Conservation (phyloP, 2,329 filamentous ascomycete species). For the Elsinoe ampelina region DNA sequence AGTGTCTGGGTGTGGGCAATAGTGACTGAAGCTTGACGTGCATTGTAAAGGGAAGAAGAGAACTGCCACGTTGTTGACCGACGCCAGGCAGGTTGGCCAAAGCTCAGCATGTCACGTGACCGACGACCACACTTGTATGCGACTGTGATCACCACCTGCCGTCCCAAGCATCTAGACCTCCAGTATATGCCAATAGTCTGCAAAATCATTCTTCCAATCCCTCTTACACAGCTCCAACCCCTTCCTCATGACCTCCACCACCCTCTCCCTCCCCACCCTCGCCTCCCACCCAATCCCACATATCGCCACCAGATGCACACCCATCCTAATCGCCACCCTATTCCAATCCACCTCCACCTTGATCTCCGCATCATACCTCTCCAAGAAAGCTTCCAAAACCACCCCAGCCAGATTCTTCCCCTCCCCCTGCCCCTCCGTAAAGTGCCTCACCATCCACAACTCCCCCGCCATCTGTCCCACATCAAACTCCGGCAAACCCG, state of each 20-base stretch:
- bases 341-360: neutral
- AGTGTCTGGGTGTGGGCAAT: no score
- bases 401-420: neutral
- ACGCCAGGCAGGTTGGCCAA: no score
- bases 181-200: neutral
- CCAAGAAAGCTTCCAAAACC: neutral
- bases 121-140: no score
- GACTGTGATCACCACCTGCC: no score
- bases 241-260: neutral
- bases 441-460: constrained; percentile 6
- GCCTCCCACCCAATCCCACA: neutral
- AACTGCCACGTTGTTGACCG: no score
- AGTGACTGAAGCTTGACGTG: no score
- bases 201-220: neutral
- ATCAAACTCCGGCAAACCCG: neutral
- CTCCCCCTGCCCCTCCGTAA: neutral
- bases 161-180: neutral
- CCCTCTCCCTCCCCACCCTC: constrained; percentile 2
- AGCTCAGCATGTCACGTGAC: no score
- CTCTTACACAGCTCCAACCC: neutral
- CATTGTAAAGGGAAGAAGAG: no score
- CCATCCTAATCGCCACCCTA: neutral
- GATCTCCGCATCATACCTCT: neutral
- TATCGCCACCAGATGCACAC: neutral
- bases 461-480: neutral